Conservation (phyloP, 768 basidiomycete species). For the Tulasnella sp. region DNA sequence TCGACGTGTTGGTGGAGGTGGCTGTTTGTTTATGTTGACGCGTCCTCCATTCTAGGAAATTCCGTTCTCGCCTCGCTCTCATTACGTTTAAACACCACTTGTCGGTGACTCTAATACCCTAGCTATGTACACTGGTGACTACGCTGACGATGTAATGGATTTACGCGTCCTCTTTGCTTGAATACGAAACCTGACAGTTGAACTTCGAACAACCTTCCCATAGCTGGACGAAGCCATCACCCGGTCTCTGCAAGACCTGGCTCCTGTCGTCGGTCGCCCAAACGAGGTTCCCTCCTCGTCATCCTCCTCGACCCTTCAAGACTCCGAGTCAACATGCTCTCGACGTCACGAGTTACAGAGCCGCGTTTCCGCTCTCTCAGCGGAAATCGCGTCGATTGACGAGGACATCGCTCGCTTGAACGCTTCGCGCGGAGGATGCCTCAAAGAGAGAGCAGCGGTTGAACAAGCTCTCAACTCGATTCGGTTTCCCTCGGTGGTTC, state of each 20-base stretch:
- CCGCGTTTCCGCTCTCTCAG: slow-evolving; percentile 37
- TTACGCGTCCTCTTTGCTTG: background rate
- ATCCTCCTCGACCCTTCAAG: background rate
- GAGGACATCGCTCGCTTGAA: slow-evolving; percentile 39
- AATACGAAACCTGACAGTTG: background rate
- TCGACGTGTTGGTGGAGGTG: background rate
- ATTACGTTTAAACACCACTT: background rate
- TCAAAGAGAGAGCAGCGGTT: slow-evolving; percentile 37
- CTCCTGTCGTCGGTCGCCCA: slow-evolving; percentile 14
- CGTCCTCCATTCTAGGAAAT: background rate
- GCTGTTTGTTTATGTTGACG: background rate
- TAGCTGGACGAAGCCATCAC: slow-evolving; percentile 21
- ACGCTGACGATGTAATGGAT: slow-evolving; percentile 26
- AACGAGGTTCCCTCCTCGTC: background rate
- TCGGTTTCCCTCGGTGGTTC: background rate
- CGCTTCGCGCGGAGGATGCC: slow-evolving; percentile 34
- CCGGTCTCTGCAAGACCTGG: background rate
- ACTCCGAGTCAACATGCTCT: slow-evolving; percentile 7
- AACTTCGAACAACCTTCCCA: background rate
- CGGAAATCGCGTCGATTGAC: slow-evolving; percentile 42
- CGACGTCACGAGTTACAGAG: slow-evolving; percentile 31
- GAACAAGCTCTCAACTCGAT: slow-evolving; percentile 31
- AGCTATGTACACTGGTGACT: slow-evolving; percentile 1
- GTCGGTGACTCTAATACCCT: background rate
- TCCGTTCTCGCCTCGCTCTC: background rate